These are phyloP conservation scores for Aspergillus brasiliensis DNA, from an alignment of 2,329 filamentous ascomycete genomes.

Conservation along the genomic window DNA sequence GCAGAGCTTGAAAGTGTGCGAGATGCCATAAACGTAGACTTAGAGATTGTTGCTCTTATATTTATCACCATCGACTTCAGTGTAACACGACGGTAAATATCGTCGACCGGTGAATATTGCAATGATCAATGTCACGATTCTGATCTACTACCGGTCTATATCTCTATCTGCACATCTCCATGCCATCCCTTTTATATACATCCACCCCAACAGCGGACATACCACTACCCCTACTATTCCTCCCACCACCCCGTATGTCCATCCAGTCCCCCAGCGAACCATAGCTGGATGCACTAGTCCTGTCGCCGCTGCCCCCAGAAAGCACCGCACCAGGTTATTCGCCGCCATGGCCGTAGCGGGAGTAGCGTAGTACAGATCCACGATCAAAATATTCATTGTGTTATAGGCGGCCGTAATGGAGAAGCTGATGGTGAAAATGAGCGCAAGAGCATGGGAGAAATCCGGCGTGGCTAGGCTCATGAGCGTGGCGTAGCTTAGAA, in stretches of 20 bases:
- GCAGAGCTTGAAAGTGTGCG: too few relatives aligned
- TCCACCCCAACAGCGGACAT: slow-evolving; percentile 20
- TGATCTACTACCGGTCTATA: neutral
- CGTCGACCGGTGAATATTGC: too few relatives aligned
- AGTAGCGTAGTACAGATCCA: slow-evolving; percentile 42
- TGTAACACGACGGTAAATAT: too few relatives aligned
- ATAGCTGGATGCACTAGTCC: slow-evolving; percentile 28
- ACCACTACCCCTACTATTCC: slow-evolving; percentile 8
- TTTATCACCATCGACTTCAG: too few relatives aligned
- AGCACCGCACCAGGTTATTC: slow-evolving; percentile 37
- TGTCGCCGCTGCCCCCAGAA: slow-evolving; percentile 33
- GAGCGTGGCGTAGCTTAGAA: slow-evolving; percentile 43
- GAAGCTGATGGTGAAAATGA: slow-evolving; percentile 40
- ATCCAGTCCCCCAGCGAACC: slow-evolving; percentile 13
- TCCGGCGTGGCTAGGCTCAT: slow-evolving; percentile 30
- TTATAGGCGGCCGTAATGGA: slow-evolving; percentile 45
- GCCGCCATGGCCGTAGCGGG: slow-evolving; percentile 38
- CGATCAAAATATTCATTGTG: slow-evolving; percentile 48
- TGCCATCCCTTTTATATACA: slow-evolving; percentile 22
- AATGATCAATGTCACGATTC: neutral
- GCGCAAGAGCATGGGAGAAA: slow-evolving; percentile 28
- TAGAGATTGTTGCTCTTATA: too few relatives aligned
- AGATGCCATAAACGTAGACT: too few relatives aligned
- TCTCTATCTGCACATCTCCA: slow-evolving; percentile 19
- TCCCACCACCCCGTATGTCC: slow-evolving; percentile 23